Evolutionary conservation across 2,329 filamentous ascomycete genomes (phyloP).

Genomic region (Fusarium chuoi): DNA sequence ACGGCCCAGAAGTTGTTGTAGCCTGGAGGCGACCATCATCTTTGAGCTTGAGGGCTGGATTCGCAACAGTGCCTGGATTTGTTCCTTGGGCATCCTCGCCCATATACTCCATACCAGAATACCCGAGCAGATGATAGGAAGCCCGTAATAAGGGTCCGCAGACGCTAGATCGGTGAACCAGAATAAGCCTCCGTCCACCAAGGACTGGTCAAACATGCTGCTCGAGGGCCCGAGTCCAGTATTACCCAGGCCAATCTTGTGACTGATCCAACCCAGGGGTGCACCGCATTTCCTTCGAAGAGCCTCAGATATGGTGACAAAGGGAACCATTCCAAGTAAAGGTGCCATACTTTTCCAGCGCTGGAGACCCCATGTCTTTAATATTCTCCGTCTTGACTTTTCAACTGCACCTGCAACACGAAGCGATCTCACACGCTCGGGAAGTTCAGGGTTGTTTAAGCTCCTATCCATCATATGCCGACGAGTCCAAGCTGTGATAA

Average conservation of each 20-base stretch:
- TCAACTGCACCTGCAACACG: slow-evolving; percentile 42
- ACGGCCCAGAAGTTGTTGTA: slow-evolving; percentile 45
- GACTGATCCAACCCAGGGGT: slow-evolving; percentile 46
- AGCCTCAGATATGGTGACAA: slow-evolving; percentile 62
- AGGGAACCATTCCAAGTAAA: slow-evolving; percentile 58
- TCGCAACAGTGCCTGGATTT: slow-evolving; percentile 43
- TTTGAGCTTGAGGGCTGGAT: slow-evolving; percentile 21
- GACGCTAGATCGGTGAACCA: slow-evolving; percentile 67
- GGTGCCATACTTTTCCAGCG: slow-evolving; percentile 57
- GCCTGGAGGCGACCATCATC: slow-evolving; percentile 33
- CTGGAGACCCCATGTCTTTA: slow-evolving; percentile 56
- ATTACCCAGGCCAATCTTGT: slow-evolving; percentile 45
- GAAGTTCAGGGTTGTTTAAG: slow-evolving; percentile 8
- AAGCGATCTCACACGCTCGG: slow-evolving; percentile 36
- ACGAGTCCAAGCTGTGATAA: slow-evolving; percentile 48
- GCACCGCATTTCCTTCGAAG: slow-evolving; percentile 58
- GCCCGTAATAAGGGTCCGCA: slow-evolving; percentile 61
- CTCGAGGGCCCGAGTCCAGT: slow-evolving; percentile 40
- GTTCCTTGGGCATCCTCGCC: slow-evolving; percentile 44
- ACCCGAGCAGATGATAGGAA: slow-evolving; percentile 54
- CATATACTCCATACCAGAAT: slow-evolving; percentile 46
- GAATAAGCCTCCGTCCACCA: slow-evolving; percentile 62
- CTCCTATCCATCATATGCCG: slow-evolving; percentile 36
- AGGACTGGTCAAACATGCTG: slow-evolving; percentile 49
- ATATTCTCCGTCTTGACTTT: slow-evolving; percentile 48